phyloP scores from a whole-genome alignment of 1,139 yeast species.

The Debaryomyces nepalensis region DNA sequence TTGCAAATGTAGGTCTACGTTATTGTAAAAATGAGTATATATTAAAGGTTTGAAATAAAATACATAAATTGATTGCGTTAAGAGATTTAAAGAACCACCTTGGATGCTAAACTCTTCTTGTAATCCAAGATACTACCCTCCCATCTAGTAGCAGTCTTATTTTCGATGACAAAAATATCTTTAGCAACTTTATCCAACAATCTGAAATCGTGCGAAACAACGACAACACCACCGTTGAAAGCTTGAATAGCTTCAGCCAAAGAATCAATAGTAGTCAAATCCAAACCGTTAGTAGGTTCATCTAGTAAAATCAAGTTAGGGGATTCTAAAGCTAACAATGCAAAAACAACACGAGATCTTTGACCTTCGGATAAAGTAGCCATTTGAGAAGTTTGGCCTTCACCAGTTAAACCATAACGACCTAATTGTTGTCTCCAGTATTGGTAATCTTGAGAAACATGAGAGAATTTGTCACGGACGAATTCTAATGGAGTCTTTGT shows the following conservation, averaged over 20 bases:
- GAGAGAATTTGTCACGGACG: slow-evolving; percentile 90
- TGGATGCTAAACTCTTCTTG: slow-evolving; percentile 90
- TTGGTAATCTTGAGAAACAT: slow-evolving; percentile 95
- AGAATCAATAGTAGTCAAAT: slow-evolving; percentile 96
- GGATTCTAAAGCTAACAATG: slow-evolving; percentile 89
- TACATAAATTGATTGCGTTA: slow-evolving; percentile 2
- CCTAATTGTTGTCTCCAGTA: slow-evolving; percentile 99
- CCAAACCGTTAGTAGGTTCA: slow-evolving; percentile 99
- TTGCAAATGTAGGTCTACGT: no score
- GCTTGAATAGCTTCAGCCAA: slow-evolving; percentile 94
- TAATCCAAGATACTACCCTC: slow-evolving; percentile 87
- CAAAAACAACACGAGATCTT: slow-evolving; percentile 98
- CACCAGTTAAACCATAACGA: slow-evolving; percentile 98
- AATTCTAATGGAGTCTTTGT: slow-evolving; percentile 95
- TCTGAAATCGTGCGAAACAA: slow-evolving; percentile 99
- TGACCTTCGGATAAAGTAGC: slow-evolving; percentile 99
- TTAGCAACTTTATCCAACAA: slow-evolving; percentile 95
- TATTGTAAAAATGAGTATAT: slow-evolving; percentile 2
- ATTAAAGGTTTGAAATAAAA: slow-evolving; percentile 9
- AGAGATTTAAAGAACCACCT: slow-evolving; percentile 65
- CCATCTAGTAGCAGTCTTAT: slow-evolving; percentile 96
- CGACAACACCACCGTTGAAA: slow-evolving; percentile 97
- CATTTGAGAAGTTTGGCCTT: slow-evolving; percentile 98
- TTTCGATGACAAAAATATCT: slow-evolving; percentile 94
- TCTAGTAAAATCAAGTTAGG: slow-evolving; percentile 95